phyloP scores from a whole-genome alignment of 2,329 filamentous ascomycete genomes.

The Colletotrichum salicis region DNA sequence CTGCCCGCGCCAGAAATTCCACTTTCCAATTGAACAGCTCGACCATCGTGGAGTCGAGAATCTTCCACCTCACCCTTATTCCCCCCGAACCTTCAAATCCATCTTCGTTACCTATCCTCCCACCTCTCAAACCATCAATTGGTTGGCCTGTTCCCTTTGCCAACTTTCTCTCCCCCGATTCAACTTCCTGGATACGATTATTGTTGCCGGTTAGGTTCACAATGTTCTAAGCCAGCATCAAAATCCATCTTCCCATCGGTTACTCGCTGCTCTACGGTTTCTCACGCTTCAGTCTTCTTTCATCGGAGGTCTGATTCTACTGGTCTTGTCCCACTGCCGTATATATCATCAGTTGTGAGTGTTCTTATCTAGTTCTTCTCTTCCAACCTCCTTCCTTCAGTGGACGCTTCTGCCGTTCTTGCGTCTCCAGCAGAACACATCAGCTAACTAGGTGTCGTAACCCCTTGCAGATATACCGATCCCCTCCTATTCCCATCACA shows the following conservation, averaged over 20 bases:
- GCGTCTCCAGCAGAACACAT: neutral
- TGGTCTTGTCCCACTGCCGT: constrained; percentile 32
- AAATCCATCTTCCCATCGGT: constrained; percentile 26
- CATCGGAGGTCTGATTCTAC: constrained; percentile 34
- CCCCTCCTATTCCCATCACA: neutral
- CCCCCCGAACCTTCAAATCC: constrained; percentile 41
- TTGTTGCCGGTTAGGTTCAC: constrained; percentile 40
- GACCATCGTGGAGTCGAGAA: constrained; percentile 47
- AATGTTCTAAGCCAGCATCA: constrained; percentile 49
- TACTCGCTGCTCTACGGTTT: constrained; percentile 35
- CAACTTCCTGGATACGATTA: constrained; percentile 50
- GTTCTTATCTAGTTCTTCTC: neutral
- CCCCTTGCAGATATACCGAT: constrained; percentile 34
- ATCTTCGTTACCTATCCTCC: constrained; percentile 41
- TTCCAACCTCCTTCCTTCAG: neutral
- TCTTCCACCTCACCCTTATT: constrained; percentile 56
- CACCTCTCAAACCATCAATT: constrained; percentile 37
- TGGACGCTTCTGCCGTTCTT: neutral
- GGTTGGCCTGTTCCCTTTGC: constrained; percentile 27
- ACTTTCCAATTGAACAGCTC: constrained; percentile 35
- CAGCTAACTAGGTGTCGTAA: constrained; percentile 1
- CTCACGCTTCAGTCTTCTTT: constrained; percentile 35
- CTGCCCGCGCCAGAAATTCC: constrained; percentile 33
- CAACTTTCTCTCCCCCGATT: constrained; percentile 41
- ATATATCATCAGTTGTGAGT: constrained; percentile 30